A percentile compares a stretch with the other conserved stretches of the same genome.
phyloP scores from a whole-genome alignment of 352 stramenopile species.

The Pythium angustatum region DNA sequence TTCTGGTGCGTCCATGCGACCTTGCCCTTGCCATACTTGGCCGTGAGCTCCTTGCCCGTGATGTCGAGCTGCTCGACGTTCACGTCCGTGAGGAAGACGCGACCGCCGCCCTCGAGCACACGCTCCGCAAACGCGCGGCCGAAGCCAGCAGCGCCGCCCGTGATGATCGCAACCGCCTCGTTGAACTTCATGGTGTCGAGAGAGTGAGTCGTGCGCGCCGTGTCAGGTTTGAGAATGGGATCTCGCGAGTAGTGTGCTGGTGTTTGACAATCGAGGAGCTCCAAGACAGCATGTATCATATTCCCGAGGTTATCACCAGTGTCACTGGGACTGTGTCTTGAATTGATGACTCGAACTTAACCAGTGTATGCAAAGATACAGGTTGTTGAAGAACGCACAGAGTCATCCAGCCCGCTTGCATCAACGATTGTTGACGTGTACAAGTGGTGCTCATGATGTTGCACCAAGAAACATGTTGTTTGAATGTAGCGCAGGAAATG shows the following conservation, averaged over 20 bases:
- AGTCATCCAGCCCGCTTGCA: not conserved
- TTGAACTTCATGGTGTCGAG: conserved; percentile 52
- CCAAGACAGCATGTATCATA: not conserved
- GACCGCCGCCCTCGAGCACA: conserved; percentile 51
- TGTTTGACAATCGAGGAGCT: conserved; percentile 2
- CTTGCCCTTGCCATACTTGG: conserved; percentile 49
- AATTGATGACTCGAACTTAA: not conserved
- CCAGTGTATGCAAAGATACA: not conserved
- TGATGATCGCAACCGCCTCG: conserved; percentile 68
- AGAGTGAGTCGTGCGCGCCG: not conserved
- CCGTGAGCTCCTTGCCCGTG: conserved; percentile 58
- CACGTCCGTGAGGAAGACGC: conserved; percentile 79
- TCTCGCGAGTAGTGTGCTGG: conserved; percentile 2
- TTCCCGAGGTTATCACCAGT: not conserved
- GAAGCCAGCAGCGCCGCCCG: conserved; percentile 65
- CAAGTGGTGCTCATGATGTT: not conserved
- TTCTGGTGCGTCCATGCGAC: conserved; percentile 71
- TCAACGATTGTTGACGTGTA: conserved; percentile 17
- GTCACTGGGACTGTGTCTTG: not conserved
- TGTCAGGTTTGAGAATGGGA: conserved; percentile 9
- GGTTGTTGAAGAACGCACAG: conserved; percentile 13
- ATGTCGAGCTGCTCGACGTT: conserved; percentile 59
- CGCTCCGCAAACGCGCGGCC: conserved; percentile 62
- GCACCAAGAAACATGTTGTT: not conserved
- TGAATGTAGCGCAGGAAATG: not conserved